These are phyloP conservation scores for Cicer cuneatum DNA, from an alignment of 306 rosid species.

Conservation along the genomic window DNA sequence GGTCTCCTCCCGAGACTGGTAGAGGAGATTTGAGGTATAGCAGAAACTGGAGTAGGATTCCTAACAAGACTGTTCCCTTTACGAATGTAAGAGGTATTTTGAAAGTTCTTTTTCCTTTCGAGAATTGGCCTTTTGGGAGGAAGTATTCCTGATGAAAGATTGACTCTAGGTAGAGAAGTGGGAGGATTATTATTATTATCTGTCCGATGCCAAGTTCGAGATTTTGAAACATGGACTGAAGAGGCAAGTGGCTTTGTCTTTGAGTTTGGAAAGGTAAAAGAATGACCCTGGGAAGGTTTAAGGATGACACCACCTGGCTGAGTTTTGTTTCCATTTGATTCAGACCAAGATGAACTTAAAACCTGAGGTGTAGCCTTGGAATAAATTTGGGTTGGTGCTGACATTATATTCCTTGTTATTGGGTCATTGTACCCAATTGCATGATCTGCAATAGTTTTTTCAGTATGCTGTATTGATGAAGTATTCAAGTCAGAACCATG, in stretches of 20 bases:
- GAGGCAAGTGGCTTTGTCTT: constrained; percentile 51
- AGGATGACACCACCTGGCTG: constrained; percentile 50
- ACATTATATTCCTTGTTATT: constrained; percentile 47
- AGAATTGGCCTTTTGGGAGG: constrained; percentile 60
- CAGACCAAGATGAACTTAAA: constrained; percentile 40
- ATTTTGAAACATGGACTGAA: constrained; percentile 57
- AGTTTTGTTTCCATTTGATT: constrained; percentile 52
- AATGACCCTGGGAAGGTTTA: constrained; percentile 39
- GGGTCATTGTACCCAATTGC: constrained; percentile 46
- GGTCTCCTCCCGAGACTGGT: constrained; percentile 68
- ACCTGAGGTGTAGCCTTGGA: constrained; percentile 53
- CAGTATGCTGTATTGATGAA: constrained; percentile 44
- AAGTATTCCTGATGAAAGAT: constrained; percentile 46
- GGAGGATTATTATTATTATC: constrained; percentile 49
- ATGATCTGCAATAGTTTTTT: constrained; percentile 43
- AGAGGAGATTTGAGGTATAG: constrained; percentile 53
- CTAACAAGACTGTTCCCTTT: constrained; percentile 86
- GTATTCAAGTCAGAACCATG: constrained; percentile 47
- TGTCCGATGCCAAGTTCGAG: constrained; percentile 79
- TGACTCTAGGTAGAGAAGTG: constrained; percentile 43
- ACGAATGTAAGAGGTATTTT: constrained; percentile 79
- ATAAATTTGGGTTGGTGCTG: constrained; percentile 53
- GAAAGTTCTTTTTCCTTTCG: constrained; percentile 56
- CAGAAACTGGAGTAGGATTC: constrained; percentile 64
- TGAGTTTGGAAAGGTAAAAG: constrained; percentile 46